These are phyloP conservation scores for Saccharomyces paradoxus DNA, from an alignment of 805 yeast genomes.

Conservation along the genomic window DNA sequence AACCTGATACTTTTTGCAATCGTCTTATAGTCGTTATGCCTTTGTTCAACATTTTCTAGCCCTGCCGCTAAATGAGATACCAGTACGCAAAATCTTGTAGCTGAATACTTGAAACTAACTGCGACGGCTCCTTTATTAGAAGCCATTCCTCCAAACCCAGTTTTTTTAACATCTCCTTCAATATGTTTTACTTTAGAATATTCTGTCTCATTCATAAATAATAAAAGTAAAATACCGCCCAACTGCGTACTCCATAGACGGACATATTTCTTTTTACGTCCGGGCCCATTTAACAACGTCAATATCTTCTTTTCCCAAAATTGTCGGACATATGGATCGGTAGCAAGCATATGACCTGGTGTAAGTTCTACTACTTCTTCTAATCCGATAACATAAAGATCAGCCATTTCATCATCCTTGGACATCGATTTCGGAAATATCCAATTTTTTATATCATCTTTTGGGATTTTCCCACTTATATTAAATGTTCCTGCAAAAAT, in stretches of 20 bases:
- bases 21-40: conserved; percentile 80
- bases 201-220: conserved; percentile 54
- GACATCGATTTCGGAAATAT: conserved; percentile 50
- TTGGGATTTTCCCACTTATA: conserved; percentile 60
- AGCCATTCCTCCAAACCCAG: conserved; percentile 90
- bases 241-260: conserved; percentile 69
- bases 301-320: conserved; percentile 62
- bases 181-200: conserved; percentile 48
- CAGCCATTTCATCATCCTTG: conserved; percentile 35
- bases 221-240: conserved; percentile 72
- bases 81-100: conserved; percentile 68
- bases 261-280: conserved; percentile 36
- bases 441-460: conserved; percentile 65
- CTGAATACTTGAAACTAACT: conserved; percentile 55
- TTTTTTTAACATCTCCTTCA: conserved; percentile 71
- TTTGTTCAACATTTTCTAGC: conserved; percentile 63
- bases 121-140: conserved; percentile 76
- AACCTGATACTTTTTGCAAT: conserved; percentile 63
- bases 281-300: conserved; percentile 35
- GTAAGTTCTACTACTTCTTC: conserved; percentile 84
- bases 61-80: conserved; percentile 94
- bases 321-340: conserved; percentile 53
- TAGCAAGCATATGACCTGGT: conserved; percentile 73
- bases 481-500: conserved; percentile 84
- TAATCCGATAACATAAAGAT: conserved; percentile 72